These are phyloP conservation scores for Trametes coccinea DNA, from an alignment of 768 basidiomycete species.

Conservation along the genomic window DNA sequence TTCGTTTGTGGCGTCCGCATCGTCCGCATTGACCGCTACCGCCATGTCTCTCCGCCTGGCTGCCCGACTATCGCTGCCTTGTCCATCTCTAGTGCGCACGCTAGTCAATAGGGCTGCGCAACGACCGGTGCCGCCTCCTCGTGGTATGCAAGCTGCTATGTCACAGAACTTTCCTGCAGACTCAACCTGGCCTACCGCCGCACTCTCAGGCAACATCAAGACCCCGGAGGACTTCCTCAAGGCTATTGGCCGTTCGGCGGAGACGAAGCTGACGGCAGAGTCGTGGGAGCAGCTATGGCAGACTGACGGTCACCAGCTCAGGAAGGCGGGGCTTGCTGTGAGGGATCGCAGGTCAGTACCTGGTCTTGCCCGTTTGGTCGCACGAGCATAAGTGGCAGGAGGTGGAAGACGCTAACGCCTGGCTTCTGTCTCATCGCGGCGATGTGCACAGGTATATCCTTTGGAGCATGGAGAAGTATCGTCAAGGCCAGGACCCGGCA, in stretches of 20 bases:
- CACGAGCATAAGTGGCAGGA: background rate
- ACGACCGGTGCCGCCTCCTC: slow-evolving; percentile 39
- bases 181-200: background rate
- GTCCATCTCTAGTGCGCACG: slow-evolving; percentile 26
- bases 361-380: background rate
- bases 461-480: slow-evolving; percentile 84
- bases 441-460: slow-evolving; percentile 63
- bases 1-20: slow-evolving; percentile 10
- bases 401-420: background rate
- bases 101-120: slow-evolving; percentile 37
- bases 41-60: slow-evolving; percentile 25
- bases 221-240: slow-evolving; percentile 68
- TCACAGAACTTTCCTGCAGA: slow-evolving; percentile 7
- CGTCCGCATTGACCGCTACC: background rate
- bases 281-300: slow-evolving; percentile 78
- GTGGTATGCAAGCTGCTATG: slow-evolving; percentile 32
- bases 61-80: slow-evolving; percentile 12
- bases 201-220: slow-evolving; percentile 45
- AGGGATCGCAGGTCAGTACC: slow-evolving; percentile 67
- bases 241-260: slow-evolving; percentile 68
- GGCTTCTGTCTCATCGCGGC: background rate
- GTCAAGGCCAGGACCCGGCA: slow-evolving; percentile 52
- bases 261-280: slow-evolving; percentile 62
- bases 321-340: slow-evolving; percentile 63
- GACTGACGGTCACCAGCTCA: slow-evolving; percentile 55